Percentiles rank a stretch among this genome's conserved stretches.
Conservation (phyloP, 2,329 filamentous ascomycete species). For the Diplodia mutila region DNA sequence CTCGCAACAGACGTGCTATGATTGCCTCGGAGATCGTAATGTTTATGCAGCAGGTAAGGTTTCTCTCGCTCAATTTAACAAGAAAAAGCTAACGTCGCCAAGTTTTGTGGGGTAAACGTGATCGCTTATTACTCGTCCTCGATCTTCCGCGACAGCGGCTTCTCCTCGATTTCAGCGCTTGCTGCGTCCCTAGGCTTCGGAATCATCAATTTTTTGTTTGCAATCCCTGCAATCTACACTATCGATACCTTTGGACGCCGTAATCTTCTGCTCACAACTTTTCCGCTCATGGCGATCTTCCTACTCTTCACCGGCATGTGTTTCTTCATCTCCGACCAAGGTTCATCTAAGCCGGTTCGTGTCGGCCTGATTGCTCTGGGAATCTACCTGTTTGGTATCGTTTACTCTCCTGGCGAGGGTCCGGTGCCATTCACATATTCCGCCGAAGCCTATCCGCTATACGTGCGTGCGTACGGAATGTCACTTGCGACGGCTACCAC, state of each 20-base stretch:
- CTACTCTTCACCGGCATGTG: slow-evolving; percentile 54
- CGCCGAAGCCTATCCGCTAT: slow-evolving; percentile 51
- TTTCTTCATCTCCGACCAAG: slow-evolving; percentile 37
- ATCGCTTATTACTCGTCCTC: slow-evolving; percentile 37
- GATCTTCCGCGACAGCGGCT: slow-evolving; percentile 40
- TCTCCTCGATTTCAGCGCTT: slow-evolving; percentile 36
- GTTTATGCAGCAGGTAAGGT: slow-evolving; percentile 38
- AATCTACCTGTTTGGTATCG: slow-evolving; percentile 57
- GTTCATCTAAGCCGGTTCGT: slow-evolving; percentile 33
- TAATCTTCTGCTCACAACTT: slow-evolving; percentile 50
- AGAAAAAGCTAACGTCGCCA: not conserved
- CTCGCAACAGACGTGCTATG: slow-evolving; percentile 36
- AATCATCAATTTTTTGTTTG: slow-evolving; percentile 51
- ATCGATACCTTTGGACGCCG: slow-evolving; percentile 48
- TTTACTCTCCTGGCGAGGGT: slow-evolving; percentile 52
- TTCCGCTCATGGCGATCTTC: slow-evolving; percentile 54
- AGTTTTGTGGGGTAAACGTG: slow-evolving; percentile 38
- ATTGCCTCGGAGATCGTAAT: slow-evolving; percentile 39
- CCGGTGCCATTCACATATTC: slow-evolving; percentile 48
- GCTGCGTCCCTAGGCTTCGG: slow-evolving; percentile 51
- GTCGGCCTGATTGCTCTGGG: slow-evolving; percentile 44
- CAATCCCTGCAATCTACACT: slow-evolving; percentile 51
- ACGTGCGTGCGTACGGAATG: slow-evolving; percentile 49
- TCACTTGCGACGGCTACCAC: slow-evolving; percentile 57
- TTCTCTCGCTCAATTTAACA: not conserved